phyloP scores from a whole-genome alignment of 2,329 filamentous ascomycete genomes.

The Aspergillus texensis region DNA sequence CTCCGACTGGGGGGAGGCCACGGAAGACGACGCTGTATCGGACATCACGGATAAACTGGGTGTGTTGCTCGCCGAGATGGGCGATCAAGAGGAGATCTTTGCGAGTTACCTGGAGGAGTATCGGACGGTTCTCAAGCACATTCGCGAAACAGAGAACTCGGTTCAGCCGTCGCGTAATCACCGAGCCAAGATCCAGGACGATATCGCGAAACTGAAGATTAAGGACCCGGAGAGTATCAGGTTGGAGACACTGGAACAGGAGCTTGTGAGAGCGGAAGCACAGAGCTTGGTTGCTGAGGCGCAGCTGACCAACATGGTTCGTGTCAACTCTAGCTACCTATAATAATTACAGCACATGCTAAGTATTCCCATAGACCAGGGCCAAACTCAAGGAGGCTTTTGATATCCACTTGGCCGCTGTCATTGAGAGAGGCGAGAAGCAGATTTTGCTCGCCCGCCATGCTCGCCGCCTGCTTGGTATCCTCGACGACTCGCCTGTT shows the following conservation, averaged over 20 bases:
- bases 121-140: constrained; percentile 79
- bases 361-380: constrained; percentile 65
- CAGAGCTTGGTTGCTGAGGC: constrained; percentile 96
- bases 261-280: constrained; percentile 92
- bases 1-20: constrained; percentile 94
- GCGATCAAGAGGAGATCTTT: constrained; percentile 88
- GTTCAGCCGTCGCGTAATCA: constrained; percentile 90
- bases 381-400: constrained; percentile 97
- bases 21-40: constrained; percentile 80
- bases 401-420: constrained; percentile 81
- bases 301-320: constrained; percentile 89
- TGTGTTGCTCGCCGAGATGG: constrained; percentile 87
- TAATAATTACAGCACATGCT: neutral
- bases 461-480: constrained; percentile 78
- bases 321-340: constrained; percentile 35
- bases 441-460: constrained; percentile 93
- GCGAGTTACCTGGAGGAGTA: constrained; percentile 86
- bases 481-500: constrained; percentile 87
- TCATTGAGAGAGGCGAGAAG: constrained; percentile 95
- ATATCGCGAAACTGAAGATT: constrained; percentile 87
- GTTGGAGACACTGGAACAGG: constrained; percentile 86
- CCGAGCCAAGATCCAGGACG: constrained; percentile 85
- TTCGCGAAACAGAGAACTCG: constrained; percentile 92
- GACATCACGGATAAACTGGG: constrained; percentile 96
- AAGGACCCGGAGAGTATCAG: constrained; percentile 86